Percentiles rank a stretch among this genome's conserved stretches.
phyloP scores from a whole-genome alignment of 345 rosid species.

The Nasturtium officinale region DNA sequence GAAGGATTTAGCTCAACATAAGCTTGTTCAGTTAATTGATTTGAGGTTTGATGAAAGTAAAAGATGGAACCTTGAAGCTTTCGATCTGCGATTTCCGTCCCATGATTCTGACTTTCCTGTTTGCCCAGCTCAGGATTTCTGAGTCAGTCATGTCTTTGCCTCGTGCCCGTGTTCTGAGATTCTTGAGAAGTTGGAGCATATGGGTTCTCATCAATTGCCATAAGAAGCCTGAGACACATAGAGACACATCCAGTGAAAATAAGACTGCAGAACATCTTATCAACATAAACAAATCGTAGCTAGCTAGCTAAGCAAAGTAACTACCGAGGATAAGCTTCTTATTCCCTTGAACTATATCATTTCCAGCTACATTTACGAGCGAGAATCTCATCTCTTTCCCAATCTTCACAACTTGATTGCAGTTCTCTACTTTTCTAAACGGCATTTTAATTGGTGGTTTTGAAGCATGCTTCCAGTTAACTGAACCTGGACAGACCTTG shows the following conservation, averaged over 20 bases:
- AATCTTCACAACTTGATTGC: slow-evolving; percentile 90
- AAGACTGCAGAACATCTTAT: slow-evolving; percentile 10
- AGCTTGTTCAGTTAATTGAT: neutral
- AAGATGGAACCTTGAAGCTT: slow-evolving; percentile 73
- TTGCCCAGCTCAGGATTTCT: slow-evolving; percentile 83
- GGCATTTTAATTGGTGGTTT: slow-evolving; percentile 98
- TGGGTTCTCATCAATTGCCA: slow-evolving; percentile 96
- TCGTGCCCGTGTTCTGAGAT: slow-evolving; percentile 69
- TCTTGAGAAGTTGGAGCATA: slow-evolving; percentile 92
- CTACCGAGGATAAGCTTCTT: slow-evolving; percentile 98
- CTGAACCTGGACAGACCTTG: slow-evolving; percentile 83
- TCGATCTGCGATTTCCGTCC: slow-evolving; percentile 73
- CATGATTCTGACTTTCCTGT: slow-evolving; percentile 62
- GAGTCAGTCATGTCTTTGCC: slow-evolving; percentile 83
- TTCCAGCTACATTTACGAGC: slow-evolving; percentile 87
- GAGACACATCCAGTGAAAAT: neutral
- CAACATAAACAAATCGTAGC: neutral
- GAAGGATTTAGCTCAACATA: slow-evolving; percentile 3
- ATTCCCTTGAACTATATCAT: slow-evolving; percentile 92
- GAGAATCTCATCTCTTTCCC: slow-evolving; percentile 84
- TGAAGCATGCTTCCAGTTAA: slow-evolving; percentile 91
- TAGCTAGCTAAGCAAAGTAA: neutral
- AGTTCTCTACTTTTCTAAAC: slow-evolving; percentile 90
- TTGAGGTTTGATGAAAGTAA: neutral
- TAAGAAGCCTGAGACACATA: slow-evolving; percentile 70